Conservation (phyloP, 2,329 filamentous ascomycete species). For the Colletotrichum sp. region DNA sequence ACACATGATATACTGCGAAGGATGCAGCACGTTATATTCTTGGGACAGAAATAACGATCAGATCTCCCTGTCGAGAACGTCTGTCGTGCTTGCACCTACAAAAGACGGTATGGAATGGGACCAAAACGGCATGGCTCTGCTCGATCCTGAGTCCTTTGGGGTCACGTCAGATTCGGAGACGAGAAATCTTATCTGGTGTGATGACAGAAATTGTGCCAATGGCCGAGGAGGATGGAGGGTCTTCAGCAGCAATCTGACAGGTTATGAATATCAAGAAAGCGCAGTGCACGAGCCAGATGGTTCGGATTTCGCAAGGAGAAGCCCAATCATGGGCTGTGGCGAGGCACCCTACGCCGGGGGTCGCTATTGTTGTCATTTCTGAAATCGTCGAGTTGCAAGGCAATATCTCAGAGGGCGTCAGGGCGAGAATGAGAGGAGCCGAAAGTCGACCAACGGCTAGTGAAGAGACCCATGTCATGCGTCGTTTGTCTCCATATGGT, state of each 20-base stretch:
- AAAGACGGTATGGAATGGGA: background rate
- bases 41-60: background rate
- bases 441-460: accelerated
- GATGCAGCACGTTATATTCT: background rate
- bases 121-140: background rate
- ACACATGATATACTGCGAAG: accelerated
- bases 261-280: background rate
- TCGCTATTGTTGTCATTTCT: background rate
- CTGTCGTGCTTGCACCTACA: background rate
- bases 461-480: background rate
- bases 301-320: background rate
- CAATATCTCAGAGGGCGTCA: accelerated
- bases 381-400: background rate
- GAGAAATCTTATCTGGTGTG: background rate
- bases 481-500: accelerated
- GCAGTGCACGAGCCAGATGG: accelerated
- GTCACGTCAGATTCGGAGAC: accelerated
- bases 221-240: background rate
- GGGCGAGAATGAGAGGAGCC: background rate
- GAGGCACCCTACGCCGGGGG: accelerated
- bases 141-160: background rate
- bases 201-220: background rate
- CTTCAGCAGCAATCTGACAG: background rate
- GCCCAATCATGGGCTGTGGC: background rate
- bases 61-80: background rate